Conservation (phyloP, 495 filamentous ascomycete genomes). For the Chaetomidium leptoderma region DNA sequence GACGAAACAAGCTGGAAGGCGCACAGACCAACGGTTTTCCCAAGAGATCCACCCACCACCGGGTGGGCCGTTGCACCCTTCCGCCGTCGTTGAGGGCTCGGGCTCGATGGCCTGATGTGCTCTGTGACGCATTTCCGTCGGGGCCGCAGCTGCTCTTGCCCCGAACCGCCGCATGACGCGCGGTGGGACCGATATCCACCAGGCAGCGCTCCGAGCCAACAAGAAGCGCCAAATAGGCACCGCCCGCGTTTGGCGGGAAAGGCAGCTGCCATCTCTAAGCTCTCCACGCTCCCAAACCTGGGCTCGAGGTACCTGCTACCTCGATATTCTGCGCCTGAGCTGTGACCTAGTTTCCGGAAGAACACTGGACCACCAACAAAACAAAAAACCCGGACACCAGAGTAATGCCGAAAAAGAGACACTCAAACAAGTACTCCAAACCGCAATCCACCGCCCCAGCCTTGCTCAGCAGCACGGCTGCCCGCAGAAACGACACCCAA, state of each 20-base stretch:
- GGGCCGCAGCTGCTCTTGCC: conserved; percentile 5
- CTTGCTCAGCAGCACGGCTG: conserved; percentile 33
- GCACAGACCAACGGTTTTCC: conserved; percentile 14
- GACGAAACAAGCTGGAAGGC: background rate
- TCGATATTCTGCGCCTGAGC: background rate
- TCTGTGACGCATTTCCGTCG: conserved; percentile 8
- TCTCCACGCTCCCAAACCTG: background rate
- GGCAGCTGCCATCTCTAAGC: background rate
- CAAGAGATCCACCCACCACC: background rate
- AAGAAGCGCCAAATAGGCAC: background rate
- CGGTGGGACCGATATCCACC: conserved; percentile 3
- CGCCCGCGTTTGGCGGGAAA: background rate
- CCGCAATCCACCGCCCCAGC: conserved; percentile 49
- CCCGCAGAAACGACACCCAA: conserved; percentile 22
- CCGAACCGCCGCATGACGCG: conserved; percentile 13
- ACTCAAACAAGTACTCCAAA: conserved; percentile 47
- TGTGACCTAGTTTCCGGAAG: background rate
- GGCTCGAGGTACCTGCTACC: background rate
- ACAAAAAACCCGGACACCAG: background rate
- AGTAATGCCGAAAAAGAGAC: conserved; percentile 55
- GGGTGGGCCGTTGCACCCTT: background rate
- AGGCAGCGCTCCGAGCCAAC: conserved; percentile 1
- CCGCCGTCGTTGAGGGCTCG: too few relatives aligned
- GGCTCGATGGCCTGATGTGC: background rate
- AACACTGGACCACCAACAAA: background rate